Percentiles rank a stretch among this genome's conserved stretches.
phyloP scores from a whole-genome alignment of 148 eudicot genomes.

The Rhododendron ovatum region DNA sequence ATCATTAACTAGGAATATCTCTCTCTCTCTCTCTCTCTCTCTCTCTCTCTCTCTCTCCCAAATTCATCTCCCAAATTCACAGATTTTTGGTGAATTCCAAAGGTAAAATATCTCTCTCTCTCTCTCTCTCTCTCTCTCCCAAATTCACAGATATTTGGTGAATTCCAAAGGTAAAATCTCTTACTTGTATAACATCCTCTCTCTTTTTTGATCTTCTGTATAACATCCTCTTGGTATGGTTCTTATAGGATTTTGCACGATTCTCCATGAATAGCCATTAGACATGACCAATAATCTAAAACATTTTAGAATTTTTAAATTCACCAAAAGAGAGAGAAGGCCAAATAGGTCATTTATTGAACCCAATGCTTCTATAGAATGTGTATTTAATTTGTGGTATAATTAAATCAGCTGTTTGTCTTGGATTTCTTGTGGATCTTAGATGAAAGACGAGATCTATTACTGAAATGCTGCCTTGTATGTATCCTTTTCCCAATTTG shows the following conservation, averaged over 20 bases:
- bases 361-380: neutral
- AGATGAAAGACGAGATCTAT: neutral
- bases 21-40: constrained; percentile 2
- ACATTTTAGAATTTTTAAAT: neutral
- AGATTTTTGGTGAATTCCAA: neutral
- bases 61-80: neutral
- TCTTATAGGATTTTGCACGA: constrained; percentile 48
- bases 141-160: neutral
- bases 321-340: neutral
- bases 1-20: neutral
- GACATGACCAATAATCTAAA: constrained; percentile 1
- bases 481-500: neutral
- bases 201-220: neutral
- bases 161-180: constrained; percentile 21
- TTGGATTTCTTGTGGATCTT: constrained; percentile 5
- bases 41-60: constrained; percentile 5
- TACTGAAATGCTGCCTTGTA: neutral
- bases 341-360: neutral
- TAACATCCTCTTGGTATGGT: constrained; percentile 27
- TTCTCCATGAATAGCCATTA: constrained; percentile 33
- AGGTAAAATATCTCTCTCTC: constrained; percentile 13
- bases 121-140: too few species aligned
- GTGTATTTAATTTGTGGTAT: neutral
- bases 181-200: constrained; percentile 2
- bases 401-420: neutral